Conservation (phyloP, 2,329 filamentous ascomycete genomes). For the Penicillium freii region DNA sequence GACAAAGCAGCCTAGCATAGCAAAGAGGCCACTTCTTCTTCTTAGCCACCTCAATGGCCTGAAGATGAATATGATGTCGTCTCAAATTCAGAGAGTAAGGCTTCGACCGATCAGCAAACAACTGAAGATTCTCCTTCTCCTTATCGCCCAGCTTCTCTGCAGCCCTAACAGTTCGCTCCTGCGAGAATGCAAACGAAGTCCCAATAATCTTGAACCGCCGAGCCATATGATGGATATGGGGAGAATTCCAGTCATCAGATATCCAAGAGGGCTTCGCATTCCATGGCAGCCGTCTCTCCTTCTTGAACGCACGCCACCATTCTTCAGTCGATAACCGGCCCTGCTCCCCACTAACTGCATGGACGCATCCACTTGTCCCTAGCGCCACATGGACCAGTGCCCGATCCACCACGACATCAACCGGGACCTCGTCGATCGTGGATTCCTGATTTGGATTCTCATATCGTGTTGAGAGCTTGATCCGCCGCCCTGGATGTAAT, state of each 20-base stretch:
- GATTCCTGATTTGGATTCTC: constrained; percentile 20
- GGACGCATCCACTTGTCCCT: constrained; percentile 19
- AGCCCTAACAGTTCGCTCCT: constrained; percentile 15
- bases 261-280: constrained; percentile 18
- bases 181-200: constrained; percentile 22
- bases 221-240: constrained; percentile 19
- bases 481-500: constrained; percentile 20
- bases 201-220: constrained; percentile 24
- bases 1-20: constrained; percentile 14
- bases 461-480: constrained; percentile 16
- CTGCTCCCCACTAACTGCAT: constrained; percentile 24
- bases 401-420: constrained; percentile 27
- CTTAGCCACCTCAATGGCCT: constrained; percentile 19
- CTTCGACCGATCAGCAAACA: constrained; percentile 22
- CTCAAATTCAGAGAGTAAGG: constrained; percentile 18
- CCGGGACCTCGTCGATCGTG: constrained; percentile 26
- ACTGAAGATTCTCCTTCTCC: constrained; percentile 7
- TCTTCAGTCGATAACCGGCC: constrained; percentile 18
- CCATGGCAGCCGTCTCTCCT: constrained; percentile 22
- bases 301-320: constrained; percentile 24
- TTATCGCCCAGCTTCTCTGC: constrained; percentile 7
- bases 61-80: constrained; percentile 19
- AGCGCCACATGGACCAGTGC: constrained; percentile 19
- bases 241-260: constrained; percentile 20
- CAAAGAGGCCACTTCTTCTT: constrained; percentile 16